A percentile compares a stretch with the other conserved stretches of the same genome.
phyloP scores from a whole-genome alignment of 768 basidiomycete genomes.

The Suillus ampliporus region DNA sequence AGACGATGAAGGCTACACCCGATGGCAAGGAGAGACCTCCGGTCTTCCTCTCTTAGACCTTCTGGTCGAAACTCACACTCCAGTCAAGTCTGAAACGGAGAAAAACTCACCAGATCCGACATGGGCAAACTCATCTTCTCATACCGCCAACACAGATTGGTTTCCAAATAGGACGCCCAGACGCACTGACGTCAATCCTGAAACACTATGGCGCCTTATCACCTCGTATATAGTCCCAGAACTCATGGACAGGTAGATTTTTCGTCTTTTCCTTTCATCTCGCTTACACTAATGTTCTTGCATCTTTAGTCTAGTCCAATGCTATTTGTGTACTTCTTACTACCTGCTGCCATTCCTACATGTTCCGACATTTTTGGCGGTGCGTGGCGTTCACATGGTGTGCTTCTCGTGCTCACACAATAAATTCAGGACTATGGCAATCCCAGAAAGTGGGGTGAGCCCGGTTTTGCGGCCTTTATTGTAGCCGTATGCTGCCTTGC shows the following conservation, averaged over 20 bases:
- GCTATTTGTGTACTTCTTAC: constrained; percentile 90
- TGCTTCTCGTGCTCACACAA: constrained; percentile 22
- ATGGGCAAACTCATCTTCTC: constrained; percentile 38
- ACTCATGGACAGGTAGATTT: constrained; percentile 86
- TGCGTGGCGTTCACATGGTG: constrained; percentile 40
- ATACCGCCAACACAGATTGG: constrained; percentile 58
- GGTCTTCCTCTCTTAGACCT: constrained; percentile 89
- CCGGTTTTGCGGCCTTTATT: constrained; percentile 92
- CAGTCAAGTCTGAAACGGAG: constrained; percentile 42
- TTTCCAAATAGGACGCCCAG: constrained; percentile 83
- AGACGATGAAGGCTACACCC: constrained; percentile 85
- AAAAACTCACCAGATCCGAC: constrained; percentile 30
- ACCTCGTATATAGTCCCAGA: constrained; percentile 88
- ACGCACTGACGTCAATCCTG: constrained; percentile 83
- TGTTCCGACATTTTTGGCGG: constrained; percentile 85
- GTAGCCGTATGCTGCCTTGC: constrained; percentile 92
- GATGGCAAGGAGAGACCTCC: constrained; percentile 94
- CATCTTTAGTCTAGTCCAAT: constrained; percentile 69
- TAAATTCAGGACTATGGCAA: constrained; percentile 82
- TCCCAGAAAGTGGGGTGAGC: constrained; percentile 94
- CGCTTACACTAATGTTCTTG: constrained; percentile 21
- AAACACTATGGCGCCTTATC: constrained; percentile 85
- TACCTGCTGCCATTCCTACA: constrained; percentile 93
- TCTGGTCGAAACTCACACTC: constrained; percentile 72
- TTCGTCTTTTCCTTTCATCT: constrained; percentile 18